phyloP scores from a whole-genome alignment of 441 rosid genomes.

The Biscutella laevigata region DNA sequence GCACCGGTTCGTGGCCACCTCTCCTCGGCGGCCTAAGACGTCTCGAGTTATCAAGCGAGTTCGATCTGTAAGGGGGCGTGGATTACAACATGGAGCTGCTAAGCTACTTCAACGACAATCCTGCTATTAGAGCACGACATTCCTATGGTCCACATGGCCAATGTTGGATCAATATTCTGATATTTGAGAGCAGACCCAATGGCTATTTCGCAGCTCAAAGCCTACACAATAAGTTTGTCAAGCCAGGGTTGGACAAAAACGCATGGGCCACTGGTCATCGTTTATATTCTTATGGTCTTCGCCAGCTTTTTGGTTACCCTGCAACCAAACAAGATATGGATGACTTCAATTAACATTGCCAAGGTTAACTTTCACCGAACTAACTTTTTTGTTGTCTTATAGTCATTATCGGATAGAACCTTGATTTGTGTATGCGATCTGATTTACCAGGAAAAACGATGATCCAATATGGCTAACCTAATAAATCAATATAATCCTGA shows the following conservation, averaged over 20 bases:
- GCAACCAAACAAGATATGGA: slow-evolving; percentile 49
- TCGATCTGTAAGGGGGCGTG: too few species aligned
- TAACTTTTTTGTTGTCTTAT: too few species aligned
- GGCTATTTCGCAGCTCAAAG: slow-evolving; percentile 60
- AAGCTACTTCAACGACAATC: slow-evolving; percentile 38
- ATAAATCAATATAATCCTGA: too few species aligned
- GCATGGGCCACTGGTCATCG: slow-evolving; percentile 36
- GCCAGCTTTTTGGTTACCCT: slow-evolving; percentile 56
- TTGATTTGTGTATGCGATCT: too few species aligned
- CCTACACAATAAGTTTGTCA: slow-evolving; percentile 42
- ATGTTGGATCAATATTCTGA: slow-evolving; percentile 55
- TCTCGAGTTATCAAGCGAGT: too few species aligned
- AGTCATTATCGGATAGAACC: too few species aligned
- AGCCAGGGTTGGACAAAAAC: slow-evolving; percentile 42
- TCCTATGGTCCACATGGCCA: slow-evolving; percentile 72
- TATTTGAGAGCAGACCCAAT: slow-evolving; percentile 48
- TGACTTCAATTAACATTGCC: slow-evolving; percentile 45
- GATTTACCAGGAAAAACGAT: too few species aligned
- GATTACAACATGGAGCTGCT: too few species aligned
- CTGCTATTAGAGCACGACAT: slow-evolving; percentile 52
- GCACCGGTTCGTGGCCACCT: too few species aligned
- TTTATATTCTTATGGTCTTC: slow-evolving; percentile 40
- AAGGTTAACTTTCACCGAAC: too few species aligned
- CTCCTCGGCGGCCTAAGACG: too few species aligned
- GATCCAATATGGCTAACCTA: too few species aligned